Base-by-base conservation (phyloP, 441 rosid species). In the Euphorbia celastroides region DNA sequence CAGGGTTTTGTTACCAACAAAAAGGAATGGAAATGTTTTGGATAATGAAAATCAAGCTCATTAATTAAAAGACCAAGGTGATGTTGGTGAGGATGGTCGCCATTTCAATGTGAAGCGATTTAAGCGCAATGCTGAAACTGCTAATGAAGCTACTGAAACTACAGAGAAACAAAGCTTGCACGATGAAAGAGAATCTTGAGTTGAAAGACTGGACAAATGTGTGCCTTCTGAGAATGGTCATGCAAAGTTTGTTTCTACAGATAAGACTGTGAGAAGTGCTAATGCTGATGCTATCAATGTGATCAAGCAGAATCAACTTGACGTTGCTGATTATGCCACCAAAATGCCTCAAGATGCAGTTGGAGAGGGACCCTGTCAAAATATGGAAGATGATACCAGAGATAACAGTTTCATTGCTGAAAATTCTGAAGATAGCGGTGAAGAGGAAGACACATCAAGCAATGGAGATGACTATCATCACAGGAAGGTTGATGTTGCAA, bases 21-120 rank as follows among this genome's bases (percentile, higher is more conserved):
- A 80, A 77, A 81, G 86, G 75, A 75, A 28, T 62, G 58, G 57
- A 65, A 28, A 52, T 72, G 68, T 65, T 60, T 63, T 69, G 57
- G 62, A 60, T 51, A 27, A 63, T 58, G 80, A 70, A 54, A 72
- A 75, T 46, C 23, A 27, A 10, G 66, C 26, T 28, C 65, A 62
- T 8, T 28, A 30, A 20, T 26, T 13, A 59, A 71, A 66, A 69
- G 50, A 59, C 31, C 81, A 42, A 23, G 73, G 42, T 66, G 27
- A 50, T 59, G 50, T 20, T 5, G 7, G 34, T 69, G 52, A 50
- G 64, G 25, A 13, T 54, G 57, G 65, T 70, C 54, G 42, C 52
- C 67, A 23, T 26, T 48, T 62, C 69, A 62, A 67, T 72, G 70
- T 58, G 17, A 82, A 79, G 72, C 79, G 70, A 75, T 62, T 51